These are phyloP conservation scores for Triticum timopheevii DNA, from an alignment of 176 grass and related monocot species.

Conservation along the genomic window DNA sequence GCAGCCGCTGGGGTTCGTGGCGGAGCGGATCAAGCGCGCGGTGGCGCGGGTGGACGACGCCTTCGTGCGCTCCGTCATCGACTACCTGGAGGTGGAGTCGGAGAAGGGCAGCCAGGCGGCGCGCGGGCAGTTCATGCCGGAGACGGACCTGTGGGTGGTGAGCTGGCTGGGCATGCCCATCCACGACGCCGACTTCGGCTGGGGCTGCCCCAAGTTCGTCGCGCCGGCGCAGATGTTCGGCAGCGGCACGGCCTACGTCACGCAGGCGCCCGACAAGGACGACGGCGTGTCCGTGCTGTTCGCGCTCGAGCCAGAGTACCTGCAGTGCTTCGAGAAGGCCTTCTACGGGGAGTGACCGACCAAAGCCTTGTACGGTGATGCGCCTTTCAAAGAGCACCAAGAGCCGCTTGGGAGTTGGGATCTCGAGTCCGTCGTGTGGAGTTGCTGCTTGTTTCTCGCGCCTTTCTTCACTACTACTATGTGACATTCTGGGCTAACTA, in stretches of 20 bases:
- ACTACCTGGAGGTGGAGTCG: constrained; percentile 53
- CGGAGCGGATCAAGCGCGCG: constrained; percentile 49
- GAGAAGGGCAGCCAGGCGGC: constrained; percentile 61
- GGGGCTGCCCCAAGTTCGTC: constrained; percentile 50
- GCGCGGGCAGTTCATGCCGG: constrained; percentile 57
- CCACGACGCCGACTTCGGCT: constrained; percentile 75
- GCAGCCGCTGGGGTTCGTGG: constrained; percentile 31
- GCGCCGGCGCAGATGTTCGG: constrained; percentile 65
- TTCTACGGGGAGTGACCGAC: constrained; percentile 48
- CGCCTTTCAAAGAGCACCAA: neutral
- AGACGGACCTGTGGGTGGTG: constrained; percentile 49
- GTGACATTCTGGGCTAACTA: neutral
- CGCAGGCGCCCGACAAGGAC: constrained; percentile 29
- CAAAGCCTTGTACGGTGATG: neutral
- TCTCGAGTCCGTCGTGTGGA: neutral
- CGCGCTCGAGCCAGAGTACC: constrained; percentile 63
- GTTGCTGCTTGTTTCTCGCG: neutral
- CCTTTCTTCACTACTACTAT: neutral
- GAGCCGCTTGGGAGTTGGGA: neutral
- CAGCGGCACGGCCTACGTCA: constrained; percentile 58
- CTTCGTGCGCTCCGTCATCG: constrained; percentile 54
- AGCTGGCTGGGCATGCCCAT: constrained; percentile 78
- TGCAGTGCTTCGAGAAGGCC: constrained; percentile 60
- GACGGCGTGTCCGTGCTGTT: constrained; percentile 59
- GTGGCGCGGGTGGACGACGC: constrained; percentile 53